These are phyloP conservation scores for Spencermartinsiella europaea DNA, from an alignment of 805 yeast genomes.

Conservation along the genomic window DNA sequence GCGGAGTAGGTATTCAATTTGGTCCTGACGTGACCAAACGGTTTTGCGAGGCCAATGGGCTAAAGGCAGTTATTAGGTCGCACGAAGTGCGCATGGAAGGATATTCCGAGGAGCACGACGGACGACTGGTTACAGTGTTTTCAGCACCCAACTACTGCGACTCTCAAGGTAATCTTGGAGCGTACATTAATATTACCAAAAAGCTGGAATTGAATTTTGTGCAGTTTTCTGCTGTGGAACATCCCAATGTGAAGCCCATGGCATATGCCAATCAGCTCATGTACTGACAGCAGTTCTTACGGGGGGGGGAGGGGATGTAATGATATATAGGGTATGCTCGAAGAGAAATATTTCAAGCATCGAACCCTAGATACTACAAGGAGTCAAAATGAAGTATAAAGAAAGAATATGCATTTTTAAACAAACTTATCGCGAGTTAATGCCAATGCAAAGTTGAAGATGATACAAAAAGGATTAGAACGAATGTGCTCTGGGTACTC, in stretches of 20 bases:
- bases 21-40: constrained; percentile 90
- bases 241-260: constrained; percentile 92
- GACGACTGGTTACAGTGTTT: constrained; percentile 85
- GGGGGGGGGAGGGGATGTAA: too few species aligned
- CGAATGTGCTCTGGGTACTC: too few species aligned
- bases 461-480: too few species aligned
- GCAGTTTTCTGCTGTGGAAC: constrained; percentile 77
- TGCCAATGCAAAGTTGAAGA: too few species aligned
- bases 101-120: constrained; percentile 80
- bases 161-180: constrained; percentile 84
- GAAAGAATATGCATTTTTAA: too few species aligned
- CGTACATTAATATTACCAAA: constrained; percentile 65
- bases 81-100: constrained; percentile 96
- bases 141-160: constrained; percentile 99
- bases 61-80: constrained; percentile 80
- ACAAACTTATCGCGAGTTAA: too few species aligned
- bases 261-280: constrained; percentile 56
- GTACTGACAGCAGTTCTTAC: constrained; percentile 23
- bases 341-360: too few species aligned
- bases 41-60: constrained; percentile 66
- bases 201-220: constrained; percentile 47
- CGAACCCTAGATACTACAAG: too few species aligned
- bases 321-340: too few species aligned
- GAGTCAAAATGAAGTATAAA: too few species aligned
- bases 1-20: constrained; percentile 94